A percentile compares a stretch with the other conserved stretches of the same genome.
Conservation (phyloP, 306 rosid species). For the Quercus agrifolia region DNA sequence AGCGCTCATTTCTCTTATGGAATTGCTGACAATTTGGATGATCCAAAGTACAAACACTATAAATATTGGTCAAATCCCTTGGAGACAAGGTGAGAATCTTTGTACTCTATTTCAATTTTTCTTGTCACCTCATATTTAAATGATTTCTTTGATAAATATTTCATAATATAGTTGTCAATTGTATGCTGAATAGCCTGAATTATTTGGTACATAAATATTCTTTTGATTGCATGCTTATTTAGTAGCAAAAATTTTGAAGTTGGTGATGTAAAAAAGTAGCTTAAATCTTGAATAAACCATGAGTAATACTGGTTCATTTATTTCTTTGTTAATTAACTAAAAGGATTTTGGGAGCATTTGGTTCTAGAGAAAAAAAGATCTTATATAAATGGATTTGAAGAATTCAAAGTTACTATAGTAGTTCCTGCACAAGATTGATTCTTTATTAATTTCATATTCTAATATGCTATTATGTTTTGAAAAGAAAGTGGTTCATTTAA, state of each 20-base stretch:
- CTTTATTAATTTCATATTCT: not conserved
- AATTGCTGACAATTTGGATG: slow-evolving; percentile 73
- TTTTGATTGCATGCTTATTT: no score
- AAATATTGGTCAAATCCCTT: slow-evolving; percentile 86
- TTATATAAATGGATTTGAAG: no score
- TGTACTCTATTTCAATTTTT: not conserved
- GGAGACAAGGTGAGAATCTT: slow-evolving; percentile 69
- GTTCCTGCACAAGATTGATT: not conserved
- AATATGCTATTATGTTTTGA: not conserved
- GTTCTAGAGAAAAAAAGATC: no score
- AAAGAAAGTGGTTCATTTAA: not conserved
- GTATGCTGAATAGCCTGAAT: not conserved
- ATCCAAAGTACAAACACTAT: slow-evolving; percentile 66
- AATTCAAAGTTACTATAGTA: not conserved
- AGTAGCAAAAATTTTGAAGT: not conserved
- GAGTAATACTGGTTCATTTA: no score
- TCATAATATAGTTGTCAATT: slow-evolving; percentile 2
- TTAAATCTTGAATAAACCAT: no score
- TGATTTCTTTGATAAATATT: not conserved
- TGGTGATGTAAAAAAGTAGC: not conserved
- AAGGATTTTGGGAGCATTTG: no score
- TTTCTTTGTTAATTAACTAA: no score
- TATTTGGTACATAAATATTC: not conserved
- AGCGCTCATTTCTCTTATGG: slow-evolving; percentile 79
- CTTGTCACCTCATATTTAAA: slow-evolving; percentile 16